These are phyloP conservation scores for Penicillium turbatum DNA, from an alignment of 495 filamentous ascomycete genomes.

Conservation along the genomic window DNA sequence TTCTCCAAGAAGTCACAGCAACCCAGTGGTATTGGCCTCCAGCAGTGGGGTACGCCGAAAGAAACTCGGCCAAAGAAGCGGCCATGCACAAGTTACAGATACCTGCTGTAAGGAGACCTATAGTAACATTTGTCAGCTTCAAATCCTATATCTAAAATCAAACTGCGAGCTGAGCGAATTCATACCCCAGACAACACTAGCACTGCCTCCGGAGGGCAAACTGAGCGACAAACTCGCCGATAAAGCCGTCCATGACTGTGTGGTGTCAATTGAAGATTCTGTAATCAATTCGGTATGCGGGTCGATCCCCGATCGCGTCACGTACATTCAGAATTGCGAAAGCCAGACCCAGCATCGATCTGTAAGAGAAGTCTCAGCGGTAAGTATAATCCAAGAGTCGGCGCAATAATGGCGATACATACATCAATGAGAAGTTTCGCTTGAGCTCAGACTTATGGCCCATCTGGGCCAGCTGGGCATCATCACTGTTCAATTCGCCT, in stretches of 20 bases:
- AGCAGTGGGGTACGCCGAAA: conserved; percentile 67
- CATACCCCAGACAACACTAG: conserved; percentile 49
- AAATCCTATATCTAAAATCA: neutral
- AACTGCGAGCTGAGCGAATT: neutral
- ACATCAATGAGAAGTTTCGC: conserved; percentile 51
- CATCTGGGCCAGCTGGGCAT: conserved; percentile 57
- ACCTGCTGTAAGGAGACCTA: conserved; percentile 63
- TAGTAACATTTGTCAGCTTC: neutral
- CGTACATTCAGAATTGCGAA: conserved; percentile 52
- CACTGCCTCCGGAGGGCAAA: conserved; percentile 44
- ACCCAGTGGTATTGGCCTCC: conserved; percentile 76
- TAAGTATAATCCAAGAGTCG: conserved; percentile 7
- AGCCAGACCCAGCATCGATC: conserved; percentile 51
- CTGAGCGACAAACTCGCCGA: conserved; percentile 48
- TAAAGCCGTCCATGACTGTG: conserved; percentile 49
- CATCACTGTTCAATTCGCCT: conserved; percentile 29
- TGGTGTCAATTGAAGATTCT: conserved; percentile 12
- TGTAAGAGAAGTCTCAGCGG: conserved; percentile 8
- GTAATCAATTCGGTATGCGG: neutral
- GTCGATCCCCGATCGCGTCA: neutral
- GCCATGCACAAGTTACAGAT: conserved; percentile 70
- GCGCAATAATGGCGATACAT: conserved; percentile 11
- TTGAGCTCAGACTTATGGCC: conserved; percentile 63
- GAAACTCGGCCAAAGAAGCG: conserved; percentile 66
- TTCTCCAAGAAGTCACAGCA: conserved; percentile 51